Conservation (phyloP, 2,329 filamentous ascomycete species). For the Chrysoporthe deuterocubensis region DNA sequence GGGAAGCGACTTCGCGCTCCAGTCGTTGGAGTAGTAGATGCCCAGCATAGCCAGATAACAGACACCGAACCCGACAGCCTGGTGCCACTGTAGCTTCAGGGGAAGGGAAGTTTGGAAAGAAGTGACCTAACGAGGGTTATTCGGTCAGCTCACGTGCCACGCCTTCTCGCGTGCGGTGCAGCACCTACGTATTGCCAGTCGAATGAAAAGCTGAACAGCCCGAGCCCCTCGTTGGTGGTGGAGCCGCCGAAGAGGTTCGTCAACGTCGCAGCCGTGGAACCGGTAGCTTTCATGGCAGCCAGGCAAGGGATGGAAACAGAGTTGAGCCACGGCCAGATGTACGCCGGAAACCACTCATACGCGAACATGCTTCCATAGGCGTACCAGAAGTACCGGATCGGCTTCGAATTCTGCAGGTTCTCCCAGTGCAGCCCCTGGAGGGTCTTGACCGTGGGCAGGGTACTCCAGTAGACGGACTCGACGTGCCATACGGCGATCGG, state of each 20-base stretch:
- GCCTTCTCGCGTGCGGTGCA: not conserved
- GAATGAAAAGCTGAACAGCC: conserved; percentile 53
- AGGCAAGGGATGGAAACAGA: conserved; percentile 58
- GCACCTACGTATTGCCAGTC: conserved; percentile 60
- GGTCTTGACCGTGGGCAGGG: conserved; percentile 55
- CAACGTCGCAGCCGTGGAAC: conserved; percentile 46
- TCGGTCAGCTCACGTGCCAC: conserved; percentile 16
- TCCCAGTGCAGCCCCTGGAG: conserved; percentile 61
- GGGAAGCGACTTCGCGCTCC: conserved; percentile 50
- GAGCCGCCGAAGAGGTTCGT: conserved; percentile 57
- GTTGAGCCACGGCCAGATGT: conserved; percentile 60
- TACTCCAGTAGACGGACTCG: conserved; percentile 61
- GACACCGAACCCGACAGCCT: conserved; percentile 48
- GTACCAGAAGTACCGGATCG: conserved; percentile 57
- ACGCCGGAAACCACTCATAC: conserved; percentile 59
- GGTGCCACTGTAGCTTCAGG: conserved; percentile 53
- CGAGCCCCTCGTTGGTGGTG: conserved; percentile 56
- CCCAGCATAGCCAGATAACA: conserved; percentile 55
- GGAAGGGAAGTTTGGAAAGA: conserved; percentile 58
- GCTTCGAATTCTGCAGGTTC: conserved; percentile 52
- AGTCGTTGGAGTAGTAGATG: conserved; percentile 56
- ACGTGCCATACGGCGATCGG: conserved; percentile 60
- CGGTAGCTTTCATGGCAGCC: conserved; percentile 55
- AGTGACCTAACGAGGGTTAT: conserved; percentile 48
- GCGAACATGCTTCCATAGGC: conserved; percentile 51